Percentiles rank a stretch among this genome's conserved stretches.
phyloP scores from a whole-genome alignment of 345 rosid species.

The Boechera divaricarpa region DNA sequence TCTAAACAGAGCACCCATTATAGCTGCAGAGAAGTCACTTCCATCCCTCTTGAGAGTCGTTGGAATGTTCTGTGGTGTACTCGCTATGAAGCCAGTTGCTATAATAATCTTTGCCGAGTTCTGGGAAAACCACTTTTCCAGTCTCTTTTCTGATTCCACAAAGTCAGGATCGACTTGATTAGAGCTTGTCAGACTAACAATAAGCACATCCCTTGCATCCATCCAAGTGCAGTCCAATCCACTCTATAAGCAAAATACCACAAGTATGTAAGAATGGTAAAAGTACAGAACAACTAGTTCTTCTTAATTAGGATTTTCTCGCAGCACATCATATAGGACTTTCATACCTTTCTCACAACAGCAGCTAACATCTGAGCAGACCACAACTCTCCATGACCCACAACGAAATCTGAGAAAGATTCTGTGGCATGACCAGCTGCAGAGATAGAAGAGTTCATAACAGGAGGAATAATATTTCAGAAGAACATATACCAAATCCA shows the following conservation, averaged over 20 bases:
- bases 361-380: conserved; percentile 90
- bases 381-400: conserved; percentile 98
- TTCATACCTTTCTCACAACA: conserved; percentile 72
- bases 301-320: neutral
- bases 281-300: neutral
- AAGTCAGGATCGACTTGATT: conserved; percentile 97
- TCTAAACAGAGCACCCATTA: conserved; percentile 86
- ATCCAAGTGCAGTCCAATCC: conserved; percentile 86
- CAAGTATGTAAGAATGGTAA: conserved; percentile 14
- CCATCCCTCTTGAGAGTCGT: conserved; percentile 98
- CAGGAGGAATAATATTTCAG: conserved; percentile 13
- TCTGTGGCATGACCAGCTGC: conserved; percentile 98
- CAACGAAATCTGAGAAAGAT: conserved; percentile 94
- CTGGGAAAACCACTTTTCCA: conserved; percentile 80
- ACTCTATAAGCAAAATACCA: conserved; percentile 51
- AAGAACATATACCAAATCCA: neutral
- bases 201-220: conserved; percentile 95
- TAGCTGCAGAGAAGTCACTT: conserved; percentile 98
- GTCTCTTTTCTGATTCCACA: conserved; percentile 68
- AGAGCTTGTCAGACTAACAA: conserved; percentile 81
- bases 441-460: conserved; percentile 36
- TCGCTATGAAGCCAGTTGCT: conserved; percentile 98
- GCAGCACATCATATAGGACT: neutral
- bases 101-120: conserved; percentile 65
- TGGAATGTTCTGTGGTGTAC: conserved; percentile 91